Conservation (phyloP, 306 rosid genomes). For the Hippophae rhamnoides region DNA sequence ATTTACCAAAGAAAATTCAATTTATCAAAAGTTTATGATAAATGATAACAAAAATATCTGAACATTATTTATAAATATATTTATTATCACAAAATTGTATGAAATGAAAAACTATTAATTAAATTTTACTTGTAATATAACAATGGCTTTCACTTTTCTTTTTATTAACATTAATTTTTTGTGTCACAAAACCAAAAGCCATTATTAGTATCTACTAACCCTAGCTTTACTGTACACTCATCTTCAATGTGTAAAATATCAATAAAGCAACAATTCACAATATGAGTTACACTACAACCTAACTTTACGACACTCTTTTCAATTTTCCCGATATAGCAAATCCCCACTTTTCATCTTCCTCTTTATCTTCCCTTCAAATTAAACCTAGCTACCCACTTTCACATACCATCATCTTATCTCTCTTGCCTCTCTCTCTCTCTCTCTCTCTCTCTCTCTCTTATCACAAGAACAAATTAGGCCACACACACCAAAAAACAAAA, state of each 20-base stretch:
- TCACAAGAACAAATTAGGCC: neutral
- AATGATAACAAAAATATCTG: too few species aligned
- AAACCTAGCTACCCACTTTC: conserved; percentile 1
- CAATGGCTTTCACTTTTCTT: too few species aligned
- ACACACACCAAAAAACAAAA: neutral
- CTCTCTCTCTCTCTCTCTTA: neutral
- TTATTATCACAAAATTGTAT: too few species aligned
- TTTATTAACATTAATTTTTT: too few species aligned
- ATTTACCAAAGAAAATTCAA: too few species aligned
- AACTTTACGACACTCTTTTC: conserved; percentile 28
- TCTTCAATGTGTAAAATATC: too few species aligned
- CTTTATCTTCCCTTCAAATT: conserved; percentile 13
- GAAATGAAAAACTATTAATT: too few species aligned
- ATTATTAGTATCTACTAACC: too few species aligned
- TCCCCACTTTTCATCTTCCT: conserved; percentile 14
- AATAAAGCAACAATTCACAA: conserved; percentile 9
- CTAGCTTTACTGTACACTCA: too few species aligned
- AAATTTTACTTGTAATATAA: too few species aligned
- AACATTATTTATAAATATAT: too few species aligned
- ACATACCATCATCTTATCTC: neutral
- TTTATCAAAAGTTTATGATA: too few species aligned
- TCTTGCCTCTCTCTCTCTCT: neutral
- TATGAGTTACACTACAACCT: conserved; percentile 50
- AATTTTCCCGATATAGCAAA: conserved; percentile 40
- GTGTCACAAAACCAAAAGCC: neutral